Evolutionary conservation across 352 stramenopile genomes (phyloP), one percentile per base, ranked within the genome.

Genomic region (Aphanomyces euteiches): DNA sequence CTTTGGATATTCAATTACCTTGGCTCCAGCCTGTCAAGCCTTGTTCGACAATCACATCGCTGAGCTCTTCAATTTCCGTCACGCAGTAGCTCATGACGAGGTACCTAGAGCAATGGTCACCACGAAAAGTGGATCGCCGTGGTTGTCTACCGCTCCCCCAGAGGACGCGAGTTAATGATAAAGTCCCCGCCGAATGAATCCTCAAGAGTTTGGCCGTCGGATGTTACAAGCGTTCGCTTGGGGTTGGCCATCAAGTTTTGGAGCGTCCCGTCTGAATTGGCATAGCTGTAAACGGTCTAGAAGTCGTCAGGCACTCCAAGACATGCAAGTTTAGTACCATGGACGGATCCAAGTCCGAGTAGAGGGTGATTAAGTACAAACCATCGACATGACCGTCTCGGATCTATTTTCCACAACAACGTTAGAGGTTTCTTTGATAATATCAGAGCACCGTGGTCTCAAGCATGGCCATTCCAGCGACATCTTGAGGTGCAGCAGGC

Each of bases 391-490:
- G 43, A n/a, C 17, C 17, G 43, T 50, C 43, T n/a, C 43, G 43
- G 17, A 50, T 50, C 43, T 50, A 28, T 28, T 2, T 28, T 28
- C 28, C 28, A n/a, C 43, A n/a, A 50, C 43, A n/a, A n/a, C 17
- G 43, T n/a, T 50, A 12, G 43, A n/a, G 43, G 43, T 12, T n/a
- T 50, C 43, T 28, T 12, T 50, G 43, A 50, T n/a, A 1, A 50
- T 50, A 1, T 50, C 43, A n/a, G 15, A 50, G 17, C 43, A 70
- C 64, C 4, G 64, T 70, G 48, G 64, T 70, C n/a, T 70, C 64
- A 6, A 70, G 64, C 64, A 70, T 70, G 48, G 64, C 64, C 43
- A 70, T 64, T 10, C 64, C 64, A 19, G 64, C 64, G 6, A 70
- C 28, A 12, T 61, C 19, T 61, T 70, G 64, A 15, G 64, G 43